Conservation (phyloP, 805 yeast species). For the Wickerhamiella nectarea region DNA sequence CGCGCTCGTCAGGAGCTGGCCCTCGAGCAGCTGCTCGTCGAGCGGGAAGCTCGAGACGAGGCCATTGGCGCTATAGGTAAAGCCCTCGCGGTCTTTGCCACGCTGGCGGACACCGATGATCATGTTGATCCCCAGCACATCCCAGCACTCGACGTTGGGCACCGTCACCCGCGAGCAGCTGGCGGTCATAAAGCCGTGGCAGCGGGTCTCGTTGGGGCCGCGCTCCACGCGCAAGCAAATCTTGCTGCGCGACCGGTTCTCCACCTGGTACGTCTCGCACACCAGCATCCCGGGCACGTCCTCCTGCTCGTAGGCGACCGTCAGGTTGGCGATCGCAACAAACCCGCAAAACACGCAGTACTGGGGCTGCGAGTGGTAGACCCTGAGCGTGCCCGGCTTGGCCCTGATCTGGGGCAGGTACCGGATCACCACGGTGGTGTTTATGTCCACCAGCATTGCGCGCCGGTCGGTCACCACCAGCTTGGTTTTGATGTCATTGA, state of each 20-base stretch:
- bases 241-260: slow-evolving; percentile 60
- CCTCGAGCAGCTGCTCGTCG: slow-evolving; percentile 25
- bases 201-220: slow-evolving; percentile 82
- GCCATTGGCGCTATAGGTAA: slow-evolving; percentile 53
- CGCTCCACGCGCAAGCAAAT: slow-evolving; percentile 84
- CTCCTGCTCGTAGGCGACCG: slow-evolving; percentile 54
- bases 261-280: slow-evolving; percentile 60
- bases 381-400: slow-evolving; percentile 46
- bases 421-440: slow-evolving; percentile 58
- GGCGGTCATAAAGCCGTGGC: slow-evolving; percentile 69
- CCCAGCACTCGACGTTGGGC: slow-evolving; percentile 62
- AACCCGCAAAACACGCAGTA: slow-evolving; percentile 89
- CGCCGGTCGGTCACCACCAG: slow-evolving; percentile 14
- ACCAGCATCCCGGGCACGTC: slow-evolving; percentile 41
- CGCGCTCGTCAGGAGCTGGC: slow-evolving; percentile 34
- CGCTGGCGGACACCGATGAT: slow-evolving; percentile 49
- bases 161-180: slow-evolving; percentile 58
- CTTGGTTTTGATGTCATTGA: slow-evolving; percentile 21
- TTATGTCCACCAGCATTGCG: slow-evolving; percentile 46
- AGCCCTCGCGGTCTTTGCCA: slow-evolving; percentile 53
- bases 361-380: slow-evolving; percentile 71
- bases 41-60: slow-evolving; percentile 45
- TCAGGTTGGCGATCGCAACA: slow-evolving; percentile 59
- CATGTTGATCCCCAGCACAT: slow-evolving; percentile 61
- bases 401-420: slow-evolving; percentile 48